Base-by-base conservation (phyloP, 805 yeast genomes). In the Candida vartiovaarae region DNA sequence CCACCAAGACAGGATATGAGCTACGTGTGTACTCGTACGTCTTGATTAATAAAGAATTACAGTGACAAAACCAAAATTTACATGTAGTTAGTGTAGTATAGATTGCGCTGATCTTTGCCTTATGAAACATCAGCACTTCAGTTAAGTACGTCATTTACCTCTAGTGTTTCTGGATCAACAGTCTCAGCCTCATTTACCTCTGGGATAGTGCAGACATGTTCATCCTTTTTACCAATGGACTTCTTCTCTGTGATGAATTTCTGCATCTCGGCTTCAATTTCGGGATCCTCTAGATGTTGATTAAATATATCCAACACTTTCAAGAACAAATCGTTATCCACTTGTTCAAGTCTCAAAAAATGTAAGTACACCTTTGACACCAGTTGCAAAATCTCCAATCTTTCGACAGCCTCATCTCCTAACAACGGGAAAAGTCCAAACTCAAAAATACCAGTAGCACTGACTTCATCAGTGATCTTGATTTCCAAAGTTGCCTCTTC, bases 351-450 rank as follows among this genome's bases (percentile, higher is more conserved):
- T 34, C 63, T 63, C 35, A 72, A 67, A 48, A 74, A 73, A 37
- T 71, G 75, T 35, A 79, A 48, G 51, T 76, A 80, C n/a, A 74
- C 70, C 55, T 84, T 84, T 44, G 95, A 80, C 8, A 84, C 70
- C 39, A 86, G 62, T 9, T 77, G 70, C 43, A 93, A 69, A 1
- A 84, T 78, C 47, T 82, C 88, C 41, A 73, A 68, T 41, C 88
- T 81, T 0, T 93, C 82, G 43, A 83, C 69, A n/a, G 6, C 23
- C 30, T 85, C 69, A 47, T 81, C 85, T 26, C 75, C 70, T 31
- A 87, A 65, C 39, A 87, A 68, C 10, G 96, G 89, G 57, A 88
- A 74, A 32, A 91, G 68, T 1, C 90, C 91, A 34, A 74, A 74
- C 37, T 84, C 89, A 48, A 89, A 81, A 4, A 86, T 55, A 6